phyloP scores from a whole-genome alignment of 2,329 filamentous ascomycete genomes.

The Thelonectria discophora region DNA sequence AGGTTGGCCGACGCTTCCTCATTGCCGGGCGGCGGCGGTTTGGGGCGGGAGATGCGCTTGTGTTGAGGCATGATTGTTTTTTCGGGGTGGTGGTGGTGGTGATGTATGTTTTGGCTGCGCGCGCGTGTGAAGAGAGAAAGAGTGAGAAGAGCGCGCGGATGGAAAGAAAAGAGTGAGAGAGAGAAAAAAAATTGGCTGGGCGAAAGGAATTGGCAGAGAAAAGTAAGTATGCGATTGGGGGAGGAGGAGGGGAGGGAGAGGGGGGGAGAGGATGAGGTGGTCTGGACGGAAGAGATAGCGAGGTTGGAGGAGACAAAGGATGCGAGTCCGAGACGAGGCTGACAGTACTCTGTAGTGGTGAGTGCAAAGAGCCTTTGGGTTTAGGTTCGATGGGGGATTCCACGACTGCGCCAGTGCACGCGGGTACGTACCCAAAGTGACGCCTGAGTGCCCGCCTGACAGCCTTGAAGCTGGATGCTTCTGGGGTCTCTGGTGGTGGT shows the following conservation, averaged over 20 bases:
- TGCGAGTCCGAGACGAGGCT: constrained; percentile 14
- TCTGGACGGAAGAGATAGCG: not conserved
- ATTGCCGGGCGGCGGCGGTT: constrained; percentile 76
- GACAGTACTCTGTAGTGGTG: constrained; percentile 16
- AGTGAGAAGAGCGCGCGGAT: too few species aligned
- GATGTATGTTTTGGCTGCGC: not conserved
- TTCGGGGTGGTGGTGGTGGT: constrained; percentile 8
- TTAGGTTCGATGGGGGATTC: constrained; percentile 1
- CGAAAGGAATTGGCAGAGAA: not conserved
- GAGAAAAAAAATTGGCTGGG: too few species aligned
- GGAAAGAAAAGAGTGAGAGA: not conserved
- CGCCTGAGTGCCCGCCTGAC: not conserved
- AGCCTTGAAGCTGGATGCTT: too few species aligned
- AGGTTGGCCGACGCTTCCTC: constrained; percentile 86
- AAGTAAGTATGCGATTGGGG: not conserved
- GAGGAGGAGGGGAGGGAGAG: not conserved
- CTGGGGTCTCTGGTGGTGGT: constrained; percentile 9
- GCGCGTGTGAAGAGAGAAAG: too few species aligned
- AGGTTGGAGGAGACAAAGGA: not conserved
- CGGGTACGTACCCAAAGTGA: constrained; percentile 30
- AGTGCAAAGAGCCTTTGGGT: not conserved
- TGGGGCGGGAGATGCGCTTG: constrained; percentile 67
- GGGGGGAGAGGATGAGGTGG: not conserved
- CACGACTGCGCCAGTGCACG: not conserved
- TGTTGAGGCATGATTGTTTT: constrained; percentile 29